Evolutionary conservation across 257 asterid genomes (phyloP).

Genomic region (Solanum stenotomum): DNA sequence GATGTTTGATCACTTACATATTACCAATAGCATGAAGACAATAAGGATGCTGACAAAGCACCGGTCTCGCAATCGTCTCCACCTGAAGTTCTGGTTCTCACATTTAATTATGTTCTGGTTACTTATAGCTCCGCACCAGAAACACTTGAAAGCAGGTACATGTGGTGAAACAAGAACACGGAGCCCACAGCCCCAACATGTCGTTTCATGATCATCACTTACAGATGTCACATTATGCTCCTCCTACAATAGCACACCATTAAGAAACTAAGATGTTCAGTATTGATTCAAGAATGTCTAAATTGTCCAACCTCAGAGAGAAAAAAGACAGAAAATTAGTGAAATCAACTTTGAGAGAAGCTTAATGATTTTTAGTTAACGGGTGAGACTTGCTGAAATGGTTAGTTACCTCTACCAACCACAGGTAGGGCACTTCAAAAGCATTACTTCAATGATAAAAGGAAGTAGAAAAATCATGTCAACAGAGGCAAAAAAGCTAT

Average conservation of each 20-base stretch:
- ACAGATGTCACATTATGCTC: conserved; percentile 31
- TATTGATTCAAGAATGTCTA: not conserved
- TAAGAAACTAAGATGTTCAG: not conserved
- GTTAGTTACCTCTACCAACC: not conserved
- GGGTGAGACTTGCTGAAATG: not conserved
- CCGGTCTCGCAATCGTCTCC: conserved; percentile 74
- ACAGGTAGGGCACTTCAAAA: not conserved
- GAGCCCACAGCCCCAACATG: conserved; percentile 97
- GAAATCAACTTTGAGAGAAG: not conserved
- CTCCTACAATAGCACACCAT: conserved; percentile 33
- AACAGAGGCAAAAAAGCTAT: not conserved
- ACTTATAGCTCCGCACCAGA: conserved; percentile 97
- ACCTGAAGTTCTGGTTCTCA: conserved; percentile 33
- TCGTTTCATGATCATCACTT: conserved; percentile 53
- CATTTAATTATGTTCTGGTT: conserved; percentile 34
- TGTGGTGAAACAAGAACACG: conserved; percentile 62
- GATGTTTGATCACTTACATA: conserved; percentile 46
- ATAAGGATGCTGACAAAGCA: conserved; percentile 54
- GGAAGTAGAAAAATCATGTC: not conserved
- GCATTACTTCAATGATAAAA: not conserved
- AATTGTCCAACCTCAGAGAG: not conserved
- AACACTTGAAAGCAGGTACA: conserved; percentile 72
- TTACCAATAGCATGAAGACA: conserved; percentile 57
- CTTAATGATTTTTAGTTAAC: not conserved
- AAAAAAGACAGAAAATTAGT: not conserved